These are phyloP conservation scores for Termitomyces sp. DNA, from an alignment of 1,284 basidiomycete species.

Conservation along the genomic window DNA sequence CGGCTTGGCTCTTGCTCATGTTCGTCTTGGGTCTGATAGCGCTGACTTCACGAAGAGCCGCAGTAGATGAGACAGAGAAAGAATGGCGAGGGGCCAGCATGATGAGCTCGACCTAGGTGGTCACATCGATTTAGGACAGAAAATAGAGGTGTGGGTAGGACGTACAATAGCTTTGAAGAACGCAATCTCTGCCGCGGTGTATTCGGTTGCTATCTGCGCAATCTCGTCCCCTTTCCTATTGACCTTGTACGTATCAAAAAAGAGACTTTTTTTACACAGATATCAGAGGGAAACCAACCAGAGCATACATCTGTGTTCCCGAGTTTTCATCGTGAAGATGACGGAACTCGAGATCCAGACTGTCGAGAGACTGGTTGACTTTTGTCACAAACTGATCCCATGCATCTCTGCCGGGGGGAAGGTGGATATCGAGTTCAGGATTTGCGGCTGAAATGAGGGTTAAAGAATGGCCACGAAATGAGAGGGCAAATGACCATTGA, in stretches of 20 bases:
- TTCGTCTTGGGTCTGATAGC: conserved; percentile 55
- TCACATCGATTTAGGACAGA: neutral
- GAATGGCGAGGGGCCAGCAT: conserved; percentile 72
- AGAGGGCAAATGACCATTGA: conserved; percentile 42
- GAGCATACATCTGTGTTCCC: conserved; percentile 57
- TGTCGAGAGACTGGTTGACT: conserved; percentile 59
- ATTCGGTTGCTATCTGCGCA: conserved; percentile 80
- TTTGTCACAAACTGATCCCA: conserved; percentile 58
- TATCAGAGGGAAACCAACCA: conserved; percentile 41
- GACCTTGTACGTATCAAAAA: conserved; percentile 41
- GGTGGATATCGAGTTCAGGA: conserved; percentile 41
- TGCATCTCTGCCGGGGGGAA: conserved; percentile 38
- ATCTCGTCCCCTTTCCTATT: conserved; percentile 74
- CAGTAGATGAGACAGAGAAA: conserved; percentile 71
- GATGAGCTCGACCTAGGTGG: conserved; percentile 77
- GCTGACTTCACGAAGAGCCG: conserved; percentile 68
- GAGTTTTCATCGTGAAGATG: conserved; percentile 57
- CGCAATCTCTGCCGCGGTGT: conserved; percentile 68
- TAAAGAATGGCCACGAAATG: conserved; percentile 1
- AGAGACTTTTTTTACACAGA: neutral
- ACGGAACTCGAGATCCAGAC: conserved; percentile 68
- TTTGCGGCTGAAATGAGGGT: conserved; percentile 40
- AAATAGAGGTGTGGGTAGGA: conserved; percentile 2
- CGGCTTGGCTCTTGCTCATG: conserved; percentile 73
- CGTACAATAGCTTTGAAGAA: conserved; percentile 79